Evolutionary conservation across 441 rosid species (phyloP).

Genomic region (Mallotus japonicus): DNA sequence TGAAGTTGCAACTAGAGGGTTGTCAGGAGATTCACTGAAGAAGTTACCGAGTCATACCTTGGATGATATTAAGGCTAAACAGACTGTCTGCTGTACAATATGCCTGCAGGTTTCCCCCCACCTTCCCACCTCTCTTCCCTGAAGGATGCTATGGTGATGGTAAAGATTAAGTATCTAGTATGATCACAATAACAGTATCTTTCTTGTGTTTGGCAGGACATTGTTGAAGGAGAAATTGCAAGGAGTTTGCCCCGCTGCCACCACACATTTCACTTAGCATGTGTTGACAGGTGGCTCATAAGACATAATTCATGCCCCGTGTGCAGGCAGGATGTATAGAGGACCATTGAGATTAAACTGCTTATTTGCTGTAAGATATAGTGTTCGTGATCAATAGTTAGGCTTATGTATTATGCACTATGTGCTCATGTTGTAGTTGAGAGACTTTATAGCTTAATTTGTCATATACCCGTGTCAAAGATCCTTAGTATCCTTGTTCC

Average conservation of each 20-base stretch:
- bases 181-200: neutral
- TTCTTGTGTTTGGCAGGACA: conserved; percentile 42
- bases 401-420: neutral
- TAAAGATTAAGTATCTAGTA: too few species aligned
- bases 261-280: conserved; percentile 70
- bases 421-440: conserved; percentile 8
- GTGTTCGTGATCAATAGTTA: neutral
- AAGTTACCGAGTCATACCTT: conserved; percentile 61
- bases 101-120: conserved; percentile 62
- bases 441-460: neutral
- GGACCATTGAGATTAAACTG: neutral
- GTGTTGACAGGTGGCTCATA: conserved; percentile 83
- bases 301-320: conserved; percentile 78
- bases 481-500: neutral
- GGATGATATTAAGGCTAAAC: conserved; percentile 48
- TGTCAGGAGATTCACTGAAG: conserved; percentile 58
- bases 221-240: conserved; percentile 58
- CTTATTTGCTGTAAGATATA: neutral
- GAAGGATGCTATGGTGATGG: neutral
- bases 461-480: neutral
- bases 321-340: conserved; percentile 55
- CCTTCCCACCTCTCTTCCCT: neutral
- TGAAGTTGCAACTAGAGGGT: conserved; percentile 50
- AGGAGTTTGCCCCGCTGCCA: conserved; percentile 68
- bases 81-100: conserved; percentile 57